Conservation (phyloP, 176 grass and related monocot species). For the Chloris gayana region DNA sequence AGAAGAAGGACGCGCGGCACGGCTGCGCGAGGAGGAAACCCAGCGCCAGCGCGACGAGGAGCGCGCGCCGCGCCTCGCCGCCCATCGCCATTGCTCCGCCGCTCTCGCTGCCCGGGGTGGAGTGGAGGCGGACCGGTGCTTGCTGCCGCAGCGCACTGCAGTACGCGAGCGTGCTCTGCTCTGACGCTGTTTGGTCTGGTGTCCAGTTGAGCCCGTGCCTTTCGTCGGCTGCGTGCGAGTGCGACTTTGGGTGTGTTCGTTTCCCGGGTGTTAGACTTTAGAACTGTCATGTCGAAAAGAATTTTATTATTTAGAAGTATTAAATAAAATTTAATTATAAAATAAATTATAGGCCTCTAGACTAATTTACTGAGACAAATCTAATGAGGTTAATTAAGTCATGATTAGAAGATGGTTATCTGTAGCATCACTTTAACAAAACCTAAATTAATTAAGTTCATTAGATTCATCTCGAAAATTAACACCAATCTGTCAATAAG, state of each 20-base stretch:
- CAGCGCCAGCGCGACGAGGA: conserved; percentile 27
- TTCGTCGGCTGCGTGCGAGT: background rate
- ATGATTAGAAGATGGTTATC: too few species aligned
- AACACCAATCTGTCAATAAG: too few species aligned
- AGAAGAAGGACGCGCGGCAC: conserved; percentile 19
- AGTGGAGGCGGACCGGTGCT: background rate
- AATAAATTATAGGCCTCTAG: too few species aligned
- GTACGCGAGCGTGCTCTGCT: background rate
- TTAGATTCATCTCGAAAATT: too few species aligned
- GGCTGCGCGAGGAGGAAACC: conserved; percentile 42
- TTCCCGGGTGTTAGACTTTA: too few species aligned
- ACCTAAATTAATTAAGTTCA: too few species aligned
- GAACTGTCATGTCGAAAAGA: too few species aligned
- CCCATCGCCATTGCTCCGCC: background rate
- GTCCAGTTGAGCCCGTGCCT: background rate
- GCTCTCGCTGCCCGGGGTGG: background rate
- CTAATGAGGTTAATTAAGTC: too few species aligned
- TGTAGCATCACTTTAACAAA: too few species aligned
- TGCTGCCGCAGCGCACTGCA: background rate
- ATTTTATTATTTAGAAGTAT: too few species aligned
- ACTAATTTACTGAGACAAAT: too few species aligned
- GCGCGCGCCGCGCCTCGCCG: background rate
- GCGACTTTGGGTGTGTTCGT: background rate
- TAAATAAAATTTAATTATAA: too few species aligned
- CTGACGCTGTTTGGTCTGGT: background rate